Evolutionary conservation across 192 early-diverging fungal genomes (phyloP), one percentile per base, ranked within the genome.

Genomic region (Coemansia nantahalensis): DNA sequence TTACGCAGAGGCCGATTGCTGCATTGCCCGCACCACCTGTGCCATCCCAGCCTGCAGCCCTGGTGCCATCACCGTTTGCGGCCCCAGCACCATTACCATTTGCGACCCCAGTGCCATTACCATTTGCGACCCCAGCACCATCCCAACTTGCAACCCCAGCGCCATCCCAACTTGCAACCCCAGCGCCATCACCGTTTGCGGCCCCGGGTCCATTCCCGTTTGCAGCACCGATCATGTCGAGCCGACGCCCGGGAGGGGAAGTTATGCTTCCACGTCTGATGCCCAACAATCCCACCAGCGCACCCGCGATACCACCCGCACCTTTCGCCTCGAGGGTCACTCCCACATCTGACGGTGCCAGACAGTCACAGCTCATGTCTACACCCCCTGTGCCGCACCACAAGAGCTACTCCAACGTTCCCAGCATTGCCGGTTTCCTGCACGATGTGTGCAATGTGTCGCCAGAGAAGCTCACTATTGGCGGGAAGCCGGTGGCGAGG

Each of bases 391-490:
- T 15, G 12, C 26, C n/a, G 33, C 39, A 40, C 19, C 35, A 58
- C 13, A 45, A 46, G 5, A 46, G 45, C 17, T 33, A 33, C 5
- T 33, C 63, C 6, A 75, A 67, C 43, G 56, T 65, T 14, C 54
- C 26, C n/a, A 64, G 64, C 4, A 62, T 75, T 23, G 71, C 65
- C 28, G 63, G 59, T 30, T 45, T 75, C 21, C 47, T 75, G 18
- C 49, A 67, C 18, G 50, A 62, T 26, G 55, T 74, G 7, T 57
- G 66, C 54, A 58, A 74, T 18, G 61, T 74, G 16, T 59, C 70
- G 23, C 45, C 64, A 4, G 61, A 52, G 21, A 64, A 59, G 12
- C 66, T 74, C 28, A 66, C 64, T 7, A 74, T 74, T 22, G 63
- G 62, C n/a, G 70, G 70, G 8, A 65, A 42, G 48, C 70, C 70